These are phyloP conservation scores for Rhizopus arrhizus DNA, from an alignment of 371 early-diverging fungal genomes.

Conservation along the genomic window DNA sequence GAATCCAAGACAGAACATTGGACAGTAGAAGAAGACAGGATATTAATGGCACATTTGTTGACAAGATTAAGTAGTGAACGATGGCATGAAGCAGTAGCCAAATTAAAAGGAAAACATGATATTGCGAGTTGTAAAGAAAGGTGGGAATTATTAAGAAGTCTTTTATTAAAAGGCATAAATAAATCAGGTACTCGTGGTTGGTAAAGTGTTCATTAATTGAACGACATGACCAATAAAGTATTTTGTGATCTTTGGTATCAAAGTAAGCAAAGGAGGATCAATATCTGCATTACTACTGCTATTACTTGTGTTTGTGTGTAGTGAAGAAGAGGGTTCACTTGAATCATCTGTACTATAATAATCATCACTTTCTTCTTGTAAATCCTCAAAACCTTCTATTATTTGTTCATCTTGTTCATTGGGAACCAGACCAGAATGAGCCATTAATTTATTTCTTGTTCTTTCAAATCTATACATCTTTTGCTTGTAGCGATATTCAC, in stretches of 20 bases:
- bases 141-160: conserved; percentile 26
- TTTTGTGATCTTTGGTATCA: conserved; percentile 1
- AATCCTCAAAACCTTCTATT: conserved; percentile 14
- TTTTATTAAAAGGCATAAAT: conserved; percentile 25
- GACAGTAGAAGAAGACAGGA: conserved; percentile 31
- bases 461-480: conserved; percentile 33
- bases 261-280: not conserved
- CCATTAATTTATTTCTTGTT: conserved; percentile 17
- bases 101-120: conserved; percentile 25
- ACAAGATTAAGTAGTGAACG: conserved; percentile 25
- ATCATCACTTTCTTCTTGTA: not conserved
- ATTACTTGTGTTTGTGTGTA: not conserved
- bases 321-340: not conserved
- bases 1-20: conserved; percentile 27
- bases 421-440: conserved; percentile 18
- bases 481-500: conserved; percentile 43
- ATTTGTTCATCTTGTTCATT: conserved; percentile 27
- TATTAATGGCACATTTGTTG: conserved; percentile 30
- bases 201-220: conserved; percentile 8
- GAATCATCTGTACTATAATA: not conserved
- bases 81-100: conserved; percentile 28
- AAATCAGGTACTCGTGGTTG: conserved; percentile 27
- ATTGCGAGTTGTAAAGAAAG: conserved; percentile 21
- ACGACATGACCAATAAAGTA: not conserved
- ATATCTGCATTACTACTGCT: not conserved